Evolutionary conservation across 1,284 basidiomycete species (phyloP), one percentile per base, ranked within the genome.

Genomic region (Trametes pubescens): DNA sequence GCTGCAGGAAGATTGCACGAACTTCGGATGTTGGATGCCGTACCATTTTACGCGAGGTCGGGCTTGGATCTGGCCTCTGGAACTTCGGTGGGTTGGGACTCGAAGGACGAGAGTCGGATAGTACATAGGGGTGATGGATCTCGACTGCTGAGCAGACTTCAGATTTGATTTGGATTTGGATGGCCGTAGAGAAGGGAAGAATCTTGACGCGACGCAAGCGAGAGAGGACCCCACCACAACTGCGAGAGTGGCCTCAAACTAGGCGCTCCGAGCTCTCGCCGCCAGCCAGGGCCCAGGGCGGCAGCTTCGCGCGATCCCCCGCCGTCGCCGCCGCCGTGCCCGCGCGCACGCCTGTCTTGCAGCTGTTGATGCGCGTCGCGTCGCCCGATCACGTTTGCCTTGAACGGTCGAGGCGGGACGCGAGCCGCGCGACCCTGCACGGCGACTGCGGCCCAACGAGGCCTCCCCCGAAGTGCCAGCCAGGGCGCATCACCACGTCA

Each of bases 331-430:
- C n/a, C n/a, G n/a, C n/a, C n/a, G n/a, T n/a, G n/a, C 44, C 44
- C 18, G 38, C 38, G 22, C 21, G 44, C n/a, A 34, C 32, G 26
- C n/a, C 49, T 24, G 16, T 16, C 38, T n/a, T 43, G 40, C 24
- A 22, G 18, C 34, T 18, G 40, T 24, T 44, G 53, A 55, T 55
- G 53, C 53, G 53, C 53, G 21, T 18, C 53, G 53, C 53, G 21
- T 18, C 40, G n/a, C 53, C 40, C 53, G 40, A 46, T 54, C 52
- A 13, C 24, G 14, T 32, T 32, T 32, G 29, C 29, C 29, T 22
- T 24, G 10, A 22, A 46, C 44, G 40, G 40, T 21, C 40, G 26
- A 21, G 14, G 22, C 52, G n/a, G 32, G 53, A 46, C 22, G 52
- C 38, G 26, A 40, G 24, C 49, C 4, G 24, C 40, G 8, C 55